Evolutionary conservation across 148 eudicot species (phyloP), one percentile per base, ranked within the genome.

Genomic region (Amaranthus hypochondriacus): DNA sequence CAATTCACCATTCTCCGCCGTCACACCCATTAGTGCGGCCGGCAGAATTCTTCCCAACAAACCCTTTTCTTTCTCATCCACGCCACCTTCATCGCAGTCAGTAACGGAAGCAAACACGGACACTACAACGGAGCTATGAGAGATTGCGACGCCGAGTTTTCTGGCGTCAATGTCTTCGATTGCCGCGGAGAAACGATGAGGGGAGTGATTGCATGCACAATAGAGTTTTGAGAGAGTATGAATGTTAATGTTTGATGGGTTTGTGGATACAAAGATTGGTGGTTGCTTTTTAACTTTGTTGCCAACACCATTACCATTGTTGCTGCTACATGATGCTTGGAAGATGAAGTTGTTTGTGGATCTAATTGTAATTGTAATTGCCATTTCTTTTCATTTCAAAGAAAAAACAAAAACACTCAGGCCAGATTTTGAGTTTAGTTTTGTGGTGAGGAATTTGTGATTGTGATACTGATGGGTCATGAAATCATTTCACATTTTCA

Each of bases 111-210:
- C 66, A 48, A 85, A 90, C 6, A 81, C 97, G 3, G 96, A 85
- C 12, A 90, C 95, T 5, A 89, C 89, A 4, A 89, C 84, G 56
- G 83, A 78, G 78, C 95, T 93, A 76, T 93, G 82, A 9, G 76
- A 57, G 11, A 93, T 50, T 15, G 98, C 92, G 8, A 81, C 72
- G 4, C 82, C 80, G 62, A 91, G 98, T 81, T 93, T 91, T 9
- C 15, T 60, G 53, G 65, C 28, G 74, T 86, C 89, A 48, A 84
- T 62, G 8, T 82, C 88, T 6, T 53, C 81, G 56, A 71, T 73
- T n/a, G 77, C 53, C 54, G 48, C 14, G 70, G 89, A 88, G 76
- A 86, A 87, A 39, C 89, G 91, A 76, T 86, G 90, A 80, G 80
- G 75, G 55, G 98, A 93, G 81, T 87, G 95, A 78, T 82, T 81